Conservation (phyloP, 1,139 yeast genomes). For the Diutina scorzettiae region DNA sequence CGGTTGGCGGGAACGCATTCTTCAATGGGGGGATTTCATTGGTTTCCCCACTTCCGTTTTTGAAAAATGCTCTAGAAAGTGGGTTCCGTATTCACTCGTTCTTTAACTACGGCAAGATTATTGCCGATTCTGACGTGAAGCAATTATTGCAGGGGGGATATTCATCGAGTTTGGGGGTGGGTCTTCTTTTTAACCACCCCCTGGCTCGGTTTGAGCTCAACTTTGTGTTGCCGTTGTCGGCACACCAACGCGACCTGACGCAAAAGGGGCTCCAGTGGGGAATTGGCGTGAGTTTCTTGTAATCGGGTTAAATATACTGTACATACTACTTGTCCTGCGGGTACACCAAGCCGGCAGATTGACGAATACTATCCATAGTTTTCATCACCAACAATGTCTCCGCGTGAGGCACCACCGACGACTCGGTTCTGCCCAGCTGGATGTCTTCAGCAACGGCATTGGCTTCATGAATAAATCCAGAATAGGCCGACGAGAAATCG, state of each 20-base stretch:
- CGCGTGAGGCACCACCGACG: conserved; percentile 25
- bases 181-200: conserved; percentile 74
- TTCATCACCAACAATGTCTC: conserved; percentile 34
- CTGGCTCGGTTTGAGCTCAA: conserved; percentile 87
- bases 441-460: conserved; percentile 36
- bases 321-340: conserved; percentile 20
- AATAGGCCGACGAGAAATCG: conserved; percentile 9
- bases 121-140: conserved; percentile 34
- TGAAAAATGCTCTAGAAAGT: conserved; percentile 31
- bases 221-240: conserved; percentile 64
- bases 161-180: conserved; percentile 40
- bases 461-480: conserved; percentile 42
- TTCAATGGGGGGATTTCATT: conserved; percentile 61
- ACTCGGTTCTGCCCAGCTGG: conserved; percentile 21
- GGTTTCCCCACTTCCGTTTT: conserved; percentile 49
- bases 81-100: conserved; percentile 63
- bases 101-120: conserved; percentile 61
- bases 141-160: neutral
- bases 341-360: conserved; percentile 28
- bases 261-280: conserved; percentile 93
- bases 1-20: conserved; percentile 76
- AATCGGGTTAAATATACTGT: conserved; percentile 9
- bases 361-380: conserved; percentile 32
- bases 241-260: conserved; percentile 50
- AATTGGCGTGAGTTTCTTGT: conserved; percentile 75